Evolutionary conservation across 2,329 filamentous ascomycete genomes (phyloP).

Genomic region (Penicillium sp.): DNA sequence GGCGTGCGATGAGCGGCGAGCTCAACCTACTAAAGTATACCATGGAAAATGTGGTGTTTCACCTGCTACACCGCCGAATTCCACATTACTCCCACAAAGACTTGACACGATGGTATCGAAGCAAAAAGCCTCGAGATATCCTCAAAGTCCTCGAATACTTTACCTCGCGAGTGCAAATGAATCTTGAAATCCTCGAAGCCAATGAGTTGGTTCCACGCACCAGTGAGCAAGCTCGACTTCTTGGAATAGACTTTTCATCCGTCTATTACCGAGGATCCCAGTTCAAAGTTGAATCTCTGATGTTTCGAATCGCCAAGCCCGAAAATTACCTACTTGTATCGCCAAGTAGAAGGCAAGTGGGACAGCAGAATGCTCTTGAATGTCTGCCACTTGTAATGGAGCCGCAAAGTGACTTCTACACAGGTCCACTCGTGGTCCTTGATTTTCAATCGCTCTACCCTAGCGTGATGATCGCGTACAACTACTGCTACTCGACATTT

Average conservation of each 20-base stretch:
- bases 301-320: slow-evolving; percentile 97
- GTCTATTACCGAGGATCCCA: slow-evolving; percentile 94
- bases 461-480: slow-evolving; percentile 98
- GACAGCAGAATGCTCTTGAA: slow-evolving; percentile 88
- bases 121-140: slow-evolving; percentile 66
- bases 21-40: slow-evolving; percentile 86
- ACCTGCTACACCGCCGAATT: slow-evolving; percentile 80
- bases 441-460: slow-evolving; percentile 97
- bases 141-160: slow-evolving; percentile 78
- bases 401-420: slow-evolving; percentile 92
- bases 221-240: slow-evolving; percentile 86
- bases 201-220: slow-evolving; percentile 88
- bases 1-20: slow-evolving; percentile 93
- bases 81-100: slow-evolving; percentile 81
- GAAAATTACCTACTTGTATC: slow-evolving; percentile 91
- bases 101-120: slow-evolving; percentile 79
- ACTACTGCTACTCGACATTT: slow-evolving; percentile 98
- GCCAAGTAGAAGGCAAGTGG: slow-evolving; percentile 87
- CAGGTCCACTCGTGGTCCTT: slow-evolving; percentile 80
- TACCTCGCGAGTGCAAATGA: slow-evolving; percentile 69
- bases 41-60: slow-evolving; percentile 93
- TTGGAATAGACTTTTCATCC: slow-evolving; percentile 95
- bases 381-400: slow-evolving; percentile 97
- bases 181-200: slow-evolving; percentile 85
- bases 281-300: slow-evolving; percentile 97